Percentiles rank a stretch among this genome's conserved stretches.
Evolutionary conservation across 306 rosid genomes (phyloP).

Genomic region (Inga leiocalycina): DNA sequence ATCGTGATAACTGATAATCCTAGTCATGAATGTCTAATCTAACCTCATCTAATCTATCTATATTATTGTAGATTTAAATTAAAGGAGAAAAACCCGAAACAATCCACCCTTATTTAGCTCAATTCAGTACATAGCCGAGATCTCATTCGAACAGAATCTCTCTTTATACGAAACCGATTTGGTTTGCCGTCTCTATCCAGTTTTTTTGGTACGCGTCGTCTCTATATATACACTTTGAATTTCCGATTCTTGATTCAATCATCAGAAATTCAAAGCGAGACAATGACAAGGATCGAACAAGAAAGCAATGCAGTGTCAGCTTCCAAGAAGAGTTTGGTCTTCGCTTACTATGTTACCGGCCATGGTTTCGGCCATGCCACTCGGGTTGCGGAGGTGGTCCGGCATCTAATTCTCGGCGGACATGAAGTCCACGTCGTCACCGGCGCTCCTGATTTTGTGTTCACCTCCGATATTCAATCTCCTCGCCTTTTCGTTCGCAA

Average conservation of each 20-base stretch:
- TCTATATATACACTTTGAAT: neutral
- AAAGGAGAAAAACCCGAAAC: neutral
- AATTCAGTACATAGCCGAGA: neutral
- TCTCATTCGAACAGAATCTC: neutral
- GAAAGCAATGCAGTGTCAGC: conserved; percentile 72
- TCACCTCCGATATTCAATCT: conserved; percentile 78
- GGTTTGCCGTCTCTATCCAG: neutral
- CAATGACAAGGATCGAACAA: conserved; percentile 60
- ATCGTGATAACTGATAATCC: too few species aligned
- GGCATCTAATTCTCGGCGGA: conserved; percentile 80
- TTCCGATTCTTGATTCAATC: neutral
- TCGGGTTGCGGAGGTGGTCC: conserved; percentile 85
- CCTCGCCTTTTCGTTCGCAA: conserved; percentile 84
- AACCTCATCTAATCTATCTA: too few species aligned
- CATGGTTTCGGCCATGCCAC: conserved; percentile 98
- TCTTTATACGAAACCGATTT: neutral
- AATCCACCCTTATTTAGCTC: neutral
- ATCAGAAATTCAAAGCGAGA: neutral
- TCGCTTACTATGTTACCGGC: conserved; percentile 92
- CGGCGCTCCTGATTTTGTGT: conserved; percentile 92
- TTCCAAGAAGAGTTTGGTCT: conserved; percentile 70
- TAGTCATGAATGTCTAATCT: too few species aligned
- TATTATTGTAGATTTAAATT: too few species aligned
- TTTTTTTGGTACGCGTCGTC: too few species aligned
- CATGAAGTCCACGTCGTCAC: conserved; percentile 94